Conservation (phyloP, 1,284 basidiomycete genomes). For the Tilletiaria anomala region DNA sequence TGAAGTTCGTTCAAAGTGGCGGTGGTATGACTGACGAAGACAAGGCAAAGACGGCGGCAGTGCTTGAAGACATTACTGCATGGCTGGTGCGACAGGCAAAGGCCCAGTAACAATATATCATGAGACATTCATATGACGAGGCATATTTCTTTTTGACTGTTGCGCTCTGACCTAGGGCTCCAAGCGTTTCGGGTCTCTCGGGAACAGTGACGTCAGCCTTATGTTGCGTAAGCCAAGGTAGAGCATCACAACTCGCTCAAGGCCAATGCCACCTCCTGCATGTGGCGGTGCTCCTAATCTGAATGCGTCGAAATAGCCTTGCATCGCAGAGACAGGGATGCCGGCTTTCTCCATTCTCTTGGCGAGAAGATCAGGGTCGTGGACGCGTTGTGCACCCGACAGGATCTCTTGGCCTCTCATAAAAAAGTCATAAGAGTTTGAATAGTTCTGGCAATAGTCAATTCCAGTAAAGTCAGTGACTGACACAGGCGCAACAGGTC, state of each 20-base stretch:
- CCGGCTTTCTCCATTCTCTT: constrained; percentile 61
- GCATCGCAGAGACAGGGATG: constrained; percentile 73
- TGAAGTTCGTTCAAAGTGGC: constrained; percentile 1
- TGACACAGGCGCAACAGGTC: background rate
- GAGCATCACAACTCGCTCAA: constrained; percentile 91
- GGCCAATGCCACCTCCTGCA: constrained; percentile 49
- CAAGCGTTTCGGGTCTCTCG: constrained; percentile 45
- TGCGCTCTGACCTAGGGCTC: constrained; percentile 20
- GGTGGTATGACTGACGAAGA: constrained; percentile 1
- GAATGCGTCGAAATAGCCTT: constrained; percentile 84
- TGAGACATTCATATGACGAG: no score
- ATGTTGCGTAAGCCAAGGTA: constrained; percentile 64
- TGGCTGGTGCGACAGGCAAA: no score
- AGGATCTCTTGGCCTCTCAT: constrained; percentile 98
- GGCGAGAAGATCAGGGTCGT: constrained; percentile 68
- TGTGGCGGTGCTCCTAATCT: constrained; percentile 76
- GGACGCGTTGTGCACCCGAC: constrained; percentile 90
- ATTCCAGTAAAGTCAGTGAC: background rate
- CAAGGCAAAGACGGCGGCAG: background rate
- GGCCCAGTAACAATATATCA: no score
- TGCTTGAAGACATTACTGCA: no score
- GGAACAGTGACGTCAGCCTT: constrained; percentile 82
- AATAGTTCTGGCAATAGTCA: constrained; percentile 44
- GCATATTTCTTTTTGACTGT: no score
- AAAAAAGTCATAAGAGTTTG: constrained; percentile 99